Evolutionary conservation across 768 basidiomycete genomes (phyloP).

Genomic region (Leccinellum albellum): DNA sequence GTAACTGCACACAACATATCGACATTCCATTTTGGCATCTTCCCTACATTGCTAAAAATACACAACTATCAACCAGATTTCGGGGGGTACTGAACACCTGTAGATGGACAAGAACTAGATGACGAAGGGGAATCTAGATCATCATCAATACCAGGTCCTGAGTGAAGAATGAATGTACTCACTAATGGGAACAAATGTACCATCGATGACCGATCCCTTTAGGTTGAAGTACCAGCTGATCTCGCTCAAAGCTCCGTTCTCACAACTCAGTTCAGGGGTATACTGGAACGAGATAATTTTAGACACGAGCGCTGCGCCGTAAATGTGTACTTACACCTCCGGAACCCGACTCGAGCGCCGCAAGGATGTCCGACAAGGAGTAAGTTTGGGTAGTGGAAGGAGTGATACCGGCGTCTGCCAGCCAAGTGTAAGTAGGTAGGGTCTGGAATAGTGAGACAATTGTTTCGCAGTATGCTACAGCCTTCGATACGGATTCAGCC

Average conservation of each 20-base stretch:
- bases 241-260: constrained; percentile 33
- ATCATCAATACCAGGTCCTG: neutral
- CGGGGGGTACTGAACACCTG: constrained; percentile 55
- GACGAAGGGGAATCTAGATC: constrained; percentile 45
- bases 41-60: neutral
- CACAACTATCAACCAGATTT: neutral
- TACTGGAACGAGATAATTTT: constrained; percentile 30
- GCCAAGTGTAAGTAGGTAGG: constrained; percentile 73
- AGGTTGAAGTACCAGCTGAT: constrained; percentile 66
- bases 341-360: constrained; percentile 52
- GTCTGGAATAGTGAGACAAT: constrained; percentile 59
- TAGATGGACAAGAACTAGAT: constrained; percentile 47
- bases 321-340: constrained; percentile 37
- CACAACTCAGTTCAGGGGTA: constrained; percentile 49
- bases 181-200: constrained; percentile 59
- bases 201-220: constrained; percentile 64
- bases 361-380: constrained; percentile 48
- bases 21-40: neutral
- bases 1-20: neutral
- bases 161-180: constrained; percentile 13
- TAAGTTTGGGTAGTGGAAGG: constrained; percentile 59
- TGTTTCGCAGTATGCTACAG: constrained; percentile 60
- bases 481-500: constrained; percentile 35
- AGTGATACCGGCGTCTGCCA: constrained; percentile 66
- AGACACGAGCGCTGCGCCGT: neutral